Evolutionary conservation across 176 grass and related monocot species (phyloP), one percentile per base, ranked within the genome.

Genomic region (Leersia perrieri): DNA sequence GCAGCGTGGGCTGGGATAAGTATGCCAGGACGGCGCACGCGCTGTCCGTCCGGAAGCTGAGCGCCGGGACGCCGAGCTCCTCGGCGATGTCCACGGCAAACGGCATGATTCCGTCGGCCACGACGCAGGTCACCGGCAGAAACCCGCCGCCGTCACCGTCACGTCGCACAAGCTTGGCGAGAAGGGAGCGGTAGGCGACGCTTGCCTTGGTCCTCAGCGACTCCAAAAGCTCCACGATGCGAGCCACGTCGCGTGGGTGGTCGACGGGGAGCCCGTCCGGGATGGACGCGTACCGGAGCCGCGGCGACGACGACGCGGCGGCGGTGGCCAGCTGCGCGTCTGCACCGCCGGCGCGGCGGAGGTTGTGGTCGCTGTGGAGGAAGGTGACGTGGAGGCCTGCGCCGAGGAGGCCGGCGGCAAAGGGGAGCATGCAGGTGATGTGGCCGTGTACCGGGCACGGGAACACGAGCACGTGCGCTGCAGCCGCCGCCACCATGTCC

Each of bases 31-130:
- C 63, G 66, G 71, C 70, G 25, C 81, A 78, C 11, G 84, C 76
- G 68, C 87, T 90, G n/a, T 70, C 35, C 16, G 87, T 93, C 13
- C 87, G 80, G 66, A 89, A 89, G 14, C 70, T 67, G 42, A 93
- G 63, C 36, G 75, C 77, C 4, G 90, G 76, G 31, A 93, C 22
- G 27, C 83, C 75, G 15, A 93, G 27, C 66, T 93, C 91, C 12
- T 82, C 81, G 6, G 87, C 84, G 5, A 85, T 29, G 60, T 90
- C 80, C 18, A 70, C 13, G n/a, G 73, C 63, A 20, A 74, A 81
- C 1, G 70, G 62, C 20, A 92, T 9, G 39, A 86, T 32, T 5
- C 87, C 84, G 0, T 92, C 84, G 28, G 63, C 71, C 40, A 88
- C 76, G 23, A 92, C 44, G 63, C 90, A 92, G 36, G 87, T 89